phyloP scores from a whole-genome alignment of 169 alveolate genomes.

The Cryptosporidium sp. region DNA sequence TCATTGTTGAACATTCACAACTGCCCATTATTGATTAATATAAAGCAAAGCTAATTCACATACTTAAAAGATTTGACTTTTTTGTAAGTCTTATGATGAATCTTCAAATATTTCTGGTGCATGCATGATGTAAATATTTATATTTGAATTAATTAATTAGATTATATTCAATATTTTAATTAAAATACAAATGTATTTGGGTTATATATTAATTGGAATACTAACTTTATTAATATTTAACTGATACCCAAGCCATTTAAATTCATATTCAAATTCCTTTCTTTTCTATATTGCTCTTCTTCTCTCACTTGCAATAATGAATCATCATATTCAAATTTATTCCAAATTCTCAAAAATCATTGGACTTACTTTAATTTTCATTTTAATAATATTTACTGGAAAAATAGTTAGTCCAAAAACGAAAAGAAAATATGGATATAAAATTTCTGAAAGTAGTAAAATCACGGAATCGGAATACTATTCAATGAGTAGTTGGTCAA shows the following conservation, averaged over 20 bases:
- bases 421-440: constrained; percentile 61
- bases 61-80: not conserved
- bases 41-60: too few species aligned
- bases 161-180: not conserved
- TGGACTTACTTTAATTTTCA: not conserved
- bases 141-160: not conserved
- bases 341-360: not conserved
- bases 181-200: not conserved
- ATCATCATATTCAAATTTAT: too few species aligned
- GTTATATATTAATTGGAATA: too few species aligned
- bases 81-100: not conserved
- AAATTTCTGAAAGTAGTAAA: constrained; percentile 5
- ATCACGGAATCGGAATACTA: not conserved
- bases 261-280: too few species aligned
- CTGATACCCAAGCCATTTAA: not conserved
- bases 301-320: not conserved
- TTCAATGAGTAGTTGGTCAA: constrained; percentile 12
- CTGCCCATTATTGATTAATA: too few species aligned
- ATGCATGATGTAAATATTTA: not conserved
- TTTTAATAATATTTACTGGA: not conserved
- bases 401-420: not conserved
- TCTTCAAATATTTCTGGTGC: not conserved
- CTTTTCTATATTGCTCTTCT: too few species aligned
- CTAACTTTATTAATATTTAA: too few species aligned
- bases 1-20: too few species aligned